These are phyloP conservation scores for Pseudocercospora pini-densiflorae DNA, from an alignment of 2,329 filamentous ascomycete species.

Conservation along the genomic window DNA sequence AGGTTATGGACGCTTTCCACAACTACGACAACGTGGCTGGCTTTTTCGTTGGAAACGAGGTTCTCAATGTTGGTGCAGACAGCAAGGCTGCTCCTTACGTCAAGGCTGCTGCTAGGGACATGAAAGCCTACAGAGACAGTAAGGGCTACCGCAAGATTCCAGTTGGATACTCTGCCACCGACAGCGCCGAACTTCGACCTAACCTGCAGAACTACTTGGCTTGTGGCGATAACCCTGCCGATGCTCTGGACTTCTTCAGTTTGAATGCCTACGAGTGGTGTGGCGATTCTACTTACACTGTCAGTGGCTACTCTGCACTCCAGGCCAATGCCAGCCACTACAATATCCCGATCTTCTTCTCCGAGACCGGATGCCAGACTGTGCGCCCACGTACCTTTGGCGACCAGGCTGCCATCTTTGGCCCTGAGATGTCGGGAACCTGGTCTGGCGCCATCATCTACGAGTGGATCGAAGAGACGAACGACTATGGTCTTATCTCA, in stretches of 20 bases:
- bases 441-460: conserved; percentile 83
- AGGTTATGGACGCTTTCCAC: conserved; percentile 78
- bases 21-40: conserved; percentile 79
- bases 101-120: conserved; percentile 70
- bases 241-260: conserved; percentile 80
- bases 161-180: conserved; percentile 84
- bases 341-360: conserved; percentile 86
- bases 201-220: conserved; percentile 76
- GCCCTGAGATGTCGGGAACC: conserved; percentile 69
- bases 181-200: conserved; percentile 72
- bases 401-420: conserved; percentile 79
- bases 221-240: conserved; percentile 70
- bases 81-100: conserved; percentile 75
- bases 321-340: conserved; percentile 70
- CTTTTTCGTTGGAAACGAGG: conserved; percentile 88
- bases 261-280: conserved; percentile 66
- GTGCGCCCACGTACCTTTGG: conserved; percentile 65
- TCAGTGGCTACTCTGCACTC: conserved; percentile 72
- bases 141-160: conserved; percentile 82
- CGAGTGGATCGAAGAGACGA: conserved; percentile 86
- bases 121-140: conserved; percentile 78
- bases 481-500: conserved; percentile 78
- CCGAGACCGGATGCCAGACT: conserved; percentile 82
- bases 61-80: conserved; percentile 64
- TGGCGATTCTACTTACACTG: conserved; percentile 33